These are phyloP conservation scores for Rostrohypoxylon terebratum DNA, from an alignment of 495 filamentous ascomycete species.

Conservation along the genomic window DNA sequence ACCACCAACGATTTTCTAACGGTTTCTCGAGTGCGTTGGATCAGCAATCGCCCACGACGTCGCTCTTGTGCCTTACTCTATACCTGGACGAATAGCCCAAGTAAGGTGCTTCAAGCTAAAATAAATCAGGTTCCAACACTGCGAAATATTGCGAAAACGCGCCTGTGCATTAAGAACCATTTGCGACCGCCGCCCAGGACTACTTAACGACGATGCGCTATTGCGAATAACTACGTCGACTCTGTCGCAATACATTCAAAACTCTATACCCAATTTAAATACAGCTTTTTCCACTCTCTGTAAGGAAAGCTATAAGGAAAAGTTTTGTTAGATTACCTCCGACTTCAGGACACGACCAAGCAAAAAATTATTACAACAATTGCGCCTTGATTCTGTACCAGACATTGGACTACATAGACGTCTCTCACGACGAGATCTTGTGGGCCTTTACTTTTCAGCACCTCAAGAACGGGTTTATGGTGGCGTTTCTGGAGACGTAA, in stretches of 20 bases:
- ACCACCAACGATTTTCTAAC: slow-evolving; percentile 20
- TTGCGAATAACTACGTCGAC: slow-evolving; percentile 50
- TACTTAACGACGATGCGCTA: slow-evolving; percentile 47
- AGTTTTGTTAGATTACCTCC: slow-evolving; percentile 35
- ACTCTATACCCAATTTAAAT: background rate
- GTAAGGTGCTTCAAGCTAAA: background rate
- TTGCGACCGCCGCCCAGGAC: slow-evolving; percentile 31
- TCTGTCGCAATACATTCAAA: slow-evolving; percentile 45
- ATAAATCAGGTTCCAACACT: background rate
- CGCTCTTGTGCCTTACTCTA: background rate
- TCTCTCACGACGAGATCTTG: slow-evolving; percentile 31
- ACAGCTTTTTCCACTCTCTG: background rate
- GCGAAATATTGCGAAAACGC: slow-evolving; percentile 5
- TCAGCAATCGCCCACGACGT: background rate
- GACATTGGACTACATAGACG: slow-evolving; percentile 19
- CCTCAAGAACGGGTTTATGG: slow-evolving; percentile 30
- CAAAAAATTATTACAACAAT: background rate
- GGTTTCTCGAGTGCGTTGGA: slow-evolving; percentile 14
- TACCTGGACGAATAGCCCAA: background rate
- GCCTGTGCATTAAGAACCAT: slow-evolving; percentile 10
- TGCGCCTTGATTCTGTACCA: slow-evolving; percentile 10
- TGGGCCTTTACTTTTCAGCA: slow-evolving; percentile 32
- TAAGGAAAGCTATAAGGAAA: slow-evolving; percentile 6
- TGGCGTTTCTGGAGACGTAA: slow-evolving; percentile 44
- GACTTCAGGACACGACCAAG: slow-evolving; percentile 9